Evolutionary conservation across 2,329 filamentous ascomycete species (phyloP), one percentile per base, ranked within the genome.

Genomic region (Volutella citrinella): DNA sequence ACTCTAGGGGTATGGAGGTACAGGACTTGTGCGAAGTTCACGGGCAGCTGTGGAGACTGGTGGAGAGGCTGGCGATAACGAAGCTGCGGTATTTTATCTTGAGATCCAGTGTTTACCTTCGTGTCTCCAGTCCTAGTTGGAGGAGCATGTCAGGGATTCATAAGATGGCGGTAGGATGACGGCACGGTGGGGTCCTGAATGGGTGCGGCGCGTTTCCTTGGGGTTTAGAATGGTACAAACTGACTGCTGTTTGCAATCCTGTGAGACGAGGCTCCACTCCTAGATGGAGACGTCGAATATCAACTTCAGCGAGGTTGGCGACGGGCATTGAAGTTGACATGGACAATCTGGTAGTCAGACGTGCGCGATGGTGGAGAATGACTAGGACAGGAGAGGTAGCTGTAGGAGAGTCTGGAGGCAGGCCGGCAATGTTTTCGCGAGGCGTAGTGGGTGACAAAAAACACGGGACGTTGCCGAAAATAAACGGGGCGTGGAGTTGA

Each of bases 21-120:
- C 30, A 24, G 36, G 43, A 24, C 38, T 36, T 45, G 35, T 36
- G 34, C 32, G 13, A 26, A 21, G 20, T n/a, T n/a, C n/a, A n/a
- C n/a, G n/a, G 28, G 18, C 28, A 28, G 19, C 34, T 42, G 49
- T 49, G 46, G 47, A 36, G 21, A 28, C 25, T 16, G 37, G 52
- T 48, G 48, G 51, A 47, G 39, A 48, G 42, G 26, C 27, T 42
- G 26, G 36, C 43, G 48, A 56, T 54, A 51, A 54, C 45, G 36
- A 39, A 35, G 27, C 40, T 55, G 54, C 51, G 54, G 48, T 44
- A 58, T 58, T 57, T 52, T 51, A 45, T 46, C 49, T 33, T 23
- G 34, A 31, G 40, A n/a, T 47, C 52, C 45, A 56, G 47, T 51
- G 23, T 48, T 52, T 37, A 25, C 49, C 51, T 46, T 48, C 44